phyloP scores from a whole-genome alignment of 2,329 filamentous ascomycete species.

The Monosporascus sp. region DNA sequence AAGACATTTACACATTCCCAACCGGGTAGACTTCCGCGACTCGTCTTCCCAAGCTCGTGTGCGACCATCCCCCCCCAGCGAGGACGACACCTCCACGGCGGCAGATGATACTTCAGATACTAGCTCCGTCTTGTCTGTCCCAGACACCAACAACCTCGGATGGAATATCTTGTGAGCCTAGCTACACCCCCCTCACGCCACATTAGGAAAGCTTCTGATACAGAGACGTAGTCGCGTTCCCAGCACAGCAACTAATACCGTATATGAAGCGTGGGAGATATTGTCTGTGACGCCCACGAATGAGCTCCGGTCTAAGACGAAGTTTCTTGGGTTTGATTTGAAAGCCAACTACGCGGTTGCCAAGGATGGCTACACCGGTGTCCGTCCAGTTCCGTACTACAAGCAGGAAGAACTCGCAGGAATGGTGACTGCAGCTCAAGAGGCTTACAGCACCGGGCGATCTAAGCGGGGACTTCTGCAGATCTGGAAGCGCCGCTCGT shows the following conservation, averaged over 20 bases:
- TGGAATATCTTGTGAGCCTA: background rate
- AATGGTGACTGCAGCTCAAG: constrained; percentile 3
- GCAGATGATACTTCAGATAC: background rate
- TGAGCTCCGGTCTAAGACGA: constrained; percentile 6
- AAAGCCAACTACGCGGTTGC: constrained; percentile 2
- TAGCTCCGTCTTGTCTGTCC: background rate
- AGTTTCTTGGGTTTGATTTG: constrained; percentile 8
- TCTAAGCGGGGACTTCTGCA: background rate
- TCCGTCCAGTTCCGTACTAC: constrained; percentile 11
- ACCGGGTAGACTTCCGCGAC: too few relatives aligned
- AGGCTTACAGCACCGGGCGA: background rate
- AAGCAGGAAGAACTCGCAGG: constrained; percentile 9
- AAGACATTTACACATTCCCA: too few relatives aligned
- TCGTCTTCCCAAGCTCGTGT: too few relatives aligned
- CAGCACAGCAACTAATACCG: background rate
- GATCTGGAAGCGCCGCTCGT: constrained; percentile 2
- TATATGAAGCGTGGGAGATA: constrained; percentile 6
- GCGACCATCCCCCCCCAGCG: background rate
- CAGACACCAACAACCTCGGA: background rate
- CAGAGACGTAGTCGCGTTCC: background rate
- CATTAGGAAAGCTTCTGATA: background rate
- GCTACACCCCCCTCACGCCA: background rate
- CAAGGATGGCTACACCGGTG: constrained; percentile 12
- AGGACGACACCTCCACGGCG: background rate
- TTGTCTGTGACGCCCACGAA: constrained; percentile 6